A percentile compares a stretch with the other conserved stretches of the same genome.
Evolutionary conservation across 169 alveolate genomes (phyloP).

Genomic region (Cryptosporidium ubiquitum): DNA sequence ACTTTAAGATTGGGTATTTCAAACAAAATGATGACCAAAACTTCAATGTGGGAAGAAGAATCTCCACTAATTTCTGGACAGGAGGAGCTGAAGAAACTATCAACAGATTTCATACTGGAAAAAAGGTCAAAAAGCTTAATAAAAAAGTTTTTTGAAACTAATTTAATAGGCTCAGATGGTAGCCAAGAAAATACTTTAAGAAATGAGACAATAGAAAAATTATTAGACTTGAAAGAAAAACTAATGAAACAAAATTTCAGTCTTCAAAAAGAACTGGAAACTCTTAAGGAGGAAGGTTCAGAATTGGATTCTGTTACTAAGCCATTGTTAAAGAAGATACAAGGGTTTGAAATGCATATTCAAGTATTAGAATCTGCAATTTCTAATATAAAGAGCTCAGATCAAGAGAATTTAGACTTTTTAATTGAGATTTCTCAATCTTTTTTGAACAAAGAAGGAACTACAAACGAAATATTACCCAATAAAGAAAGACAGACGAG

Average conservation of each 20-base stretch:
- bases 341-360: neutral
- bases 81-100: neutral
- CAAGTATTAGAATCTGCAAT: neutral
- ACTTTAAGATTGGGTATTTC: constrained; percentile 1
- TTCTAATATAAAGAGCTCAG: neutral
- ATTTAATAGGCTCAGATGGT: neutral
- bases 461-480: neutral
- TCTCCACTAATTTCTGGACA: neutral
- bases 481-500: neutral
- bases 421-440: neutral
- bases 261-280: constrained; percentile 6
- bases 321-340: neutral
- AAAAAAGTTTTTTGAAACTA: neutral
- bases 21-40: neutral
- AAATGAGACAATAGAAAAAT: neutral
- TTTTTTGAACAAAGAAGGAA: neutral
- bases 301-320: neutral
- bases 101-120: neutral
- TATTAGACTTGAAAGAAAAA: neutral
- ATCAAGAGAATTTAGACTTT: neutral
- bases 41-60: constrained; percentile 49
- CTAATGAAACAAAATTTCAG: neutral
- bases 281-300: neutral
- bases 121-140: constrained; percentile 19
- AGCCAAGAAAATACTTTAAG: neutral